Conservation (phyloP, 148 eudicot species). For the Drosera capensis region DNA sequence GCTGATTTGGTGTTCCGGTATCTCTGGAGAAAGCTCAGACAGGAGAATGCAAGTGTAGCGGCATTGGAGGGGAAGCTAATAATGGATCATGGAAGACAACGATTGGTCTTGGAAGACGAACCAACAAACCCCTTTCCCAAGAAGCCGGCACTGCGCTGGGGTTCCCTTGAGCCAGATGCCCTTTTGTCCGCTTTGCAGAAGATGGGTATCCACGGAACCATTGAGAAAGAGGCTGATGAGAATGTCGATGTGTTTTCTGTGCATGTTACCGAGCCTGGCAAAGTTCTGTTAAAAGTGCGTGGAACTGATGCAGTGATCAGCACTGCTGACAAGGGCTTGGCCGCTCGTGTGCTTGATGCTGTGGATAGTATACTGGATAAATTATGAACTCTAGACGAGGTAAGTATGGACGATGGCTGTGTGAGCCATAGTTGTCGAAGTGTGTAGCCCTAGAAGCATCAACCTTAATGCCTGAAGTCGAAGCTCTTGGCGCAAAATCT, state of each 20-base stretch:
- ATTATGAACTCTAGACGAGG: too few species aligned
- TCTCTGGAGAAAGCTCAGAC: conserved; percentile 25
- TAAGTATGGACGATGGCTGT: too few species aligned
- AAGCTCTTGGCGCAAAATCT: too few species aligned
- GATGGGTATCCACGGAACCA: conserved; percentile 34
- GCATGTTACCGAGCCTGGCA: conserved; percentile 30
- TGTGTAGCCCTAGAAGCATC: too few species aligned
- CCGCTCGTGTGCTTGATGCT: conserved; percentile 33
- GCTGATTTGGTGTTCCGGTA: conserved; percentile 37
- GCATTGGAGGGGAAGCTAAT: conserved; percentile 61
- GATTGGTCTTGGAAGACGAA: conserved; percentile 17
- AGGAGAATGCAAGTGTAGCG: conserved; percentile 19
- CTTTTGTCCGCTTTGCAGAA: conserved; percentile 28
- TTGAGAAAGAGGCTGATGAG: conserved; percentile 20
- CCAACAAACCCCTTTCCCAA: conserved; percentile 6
- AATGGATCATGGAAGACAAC: conserved; percentile 38
- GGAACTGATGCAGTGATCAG: conserved; percentile 27
- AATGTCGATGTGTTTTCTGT: conserved; percentile 14
- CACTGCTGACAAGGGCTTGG: conserved; percentile 36
- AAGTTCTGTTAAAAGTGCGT: conserved; percentile 34
- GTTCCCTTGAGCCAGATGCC: conserved; percentile 21
- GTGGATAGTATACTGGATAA: conserved; percentile 21
- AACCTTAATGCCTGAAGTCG: too few species aligned
- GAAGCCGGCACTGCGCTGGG: conserved; percentile 22
- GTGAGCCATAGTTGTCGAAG: too few species aligned